Conservation (phyloP, 2,329 filamentous ascomycete species). For the Blumeriella jaapii region DNA sequence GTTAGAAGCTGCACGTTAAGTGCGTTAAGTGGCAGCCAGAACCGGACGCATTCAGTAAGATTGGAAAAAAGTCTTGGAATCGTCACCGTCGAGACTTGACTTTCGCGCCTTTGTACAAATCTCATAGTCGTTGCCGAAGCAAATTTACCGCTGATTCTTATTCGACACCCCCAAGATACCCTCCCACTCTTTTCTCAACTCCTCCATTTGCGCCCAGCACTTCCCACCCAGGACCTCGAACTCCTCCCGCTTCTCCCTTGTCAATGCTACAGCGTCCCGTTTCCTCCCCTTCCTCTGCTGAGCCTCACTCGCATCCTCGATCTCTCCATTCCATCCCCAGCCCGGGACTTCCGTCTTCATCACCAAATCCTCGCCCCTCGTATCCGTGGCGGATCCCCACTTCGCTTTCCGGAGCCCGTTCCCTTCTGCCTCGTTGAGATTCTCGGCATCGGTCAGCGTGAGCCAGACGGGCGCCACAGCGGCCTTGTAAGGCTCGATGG, state of each 20-base stretch:
- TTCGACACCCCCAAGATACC: slow-evolving; percentile 17
- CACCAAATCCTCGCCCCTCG: slow-evolving; percentile 45
- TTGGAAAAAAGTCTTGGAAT: no score
- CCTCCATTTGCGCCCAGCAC: slow-evolving; percentile 64
- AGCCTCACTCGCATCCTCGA: slow-evolving; percentile 35
- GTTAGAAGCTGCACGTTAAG: no score
- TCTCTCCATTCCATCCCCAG: slow-evolving; percentile 62
- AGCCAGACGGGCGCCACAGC: slow-evolving; percentile 71
- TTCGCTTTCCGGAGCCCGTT: slow-evolving; percentile 47
- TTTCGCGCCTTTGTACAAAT: no score
- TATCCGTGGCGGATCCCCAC: slow-evolving; percentile 69
- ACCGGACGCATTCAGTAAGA: no score
- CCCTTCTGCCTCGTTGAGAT: slow-evolving; percentile 43
- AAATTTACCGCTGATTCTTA: background rate
- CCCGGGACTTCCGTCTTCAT: slow-evolving; percentile 75
- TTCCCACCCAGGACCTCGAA: slow-evolving; percentile 51
- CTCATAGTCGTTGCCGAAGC: no score
- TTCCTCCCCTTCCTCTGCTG: slow-evolving; percentile 46
- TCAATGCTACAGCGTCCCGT: slow-evolving; percentile 45
- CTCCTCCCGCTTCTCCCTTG: slow-evolving; percentile 43
- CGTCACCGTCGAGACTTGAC: no score
- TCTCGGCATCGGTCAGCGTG: slow-evolving; percentile 53
- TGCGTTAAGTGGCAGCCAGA: no score
- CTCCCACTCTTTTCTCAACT: slow-evolving; percentile 56
- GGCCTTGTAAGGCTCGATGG: slow-evolving; percentile 62